These are phyloP conservation scores for Penicillium sp. DNA, from an alignment of 2,329 filamentous ascomycete genomes.

Conservation along the genomic window DNA sequence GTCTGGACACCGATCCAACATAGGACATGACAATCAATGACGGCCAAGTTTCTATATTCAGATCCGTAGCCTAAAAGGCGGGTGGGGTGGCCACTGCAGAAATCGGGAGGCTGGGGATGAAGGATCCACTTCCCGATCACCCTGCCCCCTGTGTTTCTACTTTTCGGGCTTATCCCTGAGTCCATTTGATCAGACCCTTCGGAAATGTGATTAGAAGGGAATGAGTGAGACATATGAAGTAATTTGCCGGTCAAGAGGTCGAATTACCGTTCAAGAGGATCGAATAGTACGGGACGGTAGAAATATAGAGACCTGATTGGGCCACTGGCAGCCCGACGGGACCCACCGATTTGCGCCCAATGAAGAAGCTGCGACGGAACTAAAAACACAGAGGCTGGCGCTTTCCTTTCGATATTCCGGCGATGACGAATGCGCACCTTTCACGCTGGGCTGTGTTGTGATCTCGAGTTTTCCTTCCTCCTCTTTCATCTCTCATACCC, in stretches of 20 bases:
- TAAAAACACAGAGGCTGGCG: constrained; percentile 22
- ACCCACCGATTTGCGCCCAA: constrained; percentile 16
- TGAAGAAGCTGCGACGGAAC: constrained; percentile 3
- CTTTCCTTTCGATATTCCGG: constrained; percentile 2
- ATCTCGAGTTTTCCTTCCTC: constrained; percentile 2
- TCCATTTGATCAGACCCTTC: neutral
- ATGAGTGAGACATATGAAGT: neutral
- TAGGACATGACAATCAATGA: too few species aligned
- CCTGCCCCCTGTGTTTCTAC: neutral
- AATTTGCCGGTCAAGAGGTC: neutral
- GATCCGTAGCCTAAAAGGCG: neutral
- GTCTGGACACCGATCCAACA: too few species aligned
- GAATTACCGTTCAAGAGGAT: neutral
- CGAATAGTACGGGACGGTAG: neutral
- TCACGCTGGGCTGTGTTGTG: neutral
- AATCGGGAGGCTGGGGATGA: constrained; percentile 2
- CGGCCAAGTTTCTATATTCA: neutral
- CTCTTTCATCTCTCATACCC: neutral
- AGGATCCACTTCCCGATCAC: neutral
- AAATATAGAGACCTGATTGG: constrained; percentile 9
- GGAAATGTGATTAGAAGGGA: neutral
- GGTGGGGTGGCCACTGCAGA: neutral
- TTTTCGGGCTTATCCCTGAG: neutral
- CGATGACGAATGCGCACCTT: constrained; percentile 4
- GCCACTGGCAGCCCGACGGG: constrained; percentile 4